Conservation (phyloP, 225 moss, liverwort and hornwort genomes). For the Bryum argenteum region DNA sequence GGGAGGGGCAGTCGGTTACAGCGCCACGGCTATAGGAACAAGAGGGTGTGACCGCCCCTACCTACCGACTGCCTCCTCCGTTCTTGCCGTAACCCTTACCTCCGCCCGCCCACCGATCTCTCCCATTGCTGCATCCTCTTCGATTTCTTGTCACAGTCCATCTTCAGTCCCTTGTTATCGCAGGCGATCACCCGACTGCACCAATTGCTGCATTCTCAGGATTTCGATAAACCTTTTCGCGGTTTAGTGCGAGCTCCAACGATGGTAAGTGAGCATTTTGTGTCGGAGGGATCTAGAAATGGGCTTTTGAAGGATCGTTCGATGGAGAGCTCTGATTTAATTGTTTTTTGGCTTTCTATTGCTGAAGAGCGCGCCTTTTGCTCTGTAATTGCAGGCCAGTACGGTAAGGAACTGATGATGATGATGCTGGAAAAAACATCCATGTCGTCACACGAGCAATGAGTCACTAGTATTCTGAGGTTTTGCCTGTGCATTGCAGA, state of each 20-base stretch:
- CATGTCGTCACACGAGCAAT: constrained; percentile 10
- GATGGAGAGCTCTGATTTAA: not conserved
- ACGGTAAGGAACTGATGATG: constrained; percentile 35
- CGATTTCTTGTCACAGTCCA: not conserved
- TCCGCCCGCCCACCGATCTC: not conserved
- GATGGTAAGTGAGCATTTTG: not conserved
- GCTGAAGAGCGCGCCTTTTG: constrained; percentile 31
- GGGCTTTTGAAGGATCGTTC: not conserved
- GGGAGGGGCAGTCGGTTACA: not conserved
- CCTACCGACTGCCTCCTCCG: not conserved
- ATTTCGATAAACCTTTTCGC: not conserved
- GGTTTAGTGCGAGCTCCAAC: not conserved
- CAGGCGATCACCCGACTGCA: not conserved
- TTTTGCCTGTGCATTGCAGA: constrained; percentile 45
- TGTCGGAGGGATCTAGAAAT: not conserved
- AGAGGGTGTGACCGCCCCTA: constrained; percentile 33
- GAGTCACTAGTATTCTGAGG: constrained; percentile 25
- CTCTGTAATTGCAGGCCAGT: constrained; percentile 43
- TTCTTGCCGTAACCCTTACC: not conserved
- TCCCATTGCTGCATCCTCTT: not conserved
- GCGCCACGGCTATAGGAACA: constrained; percentile 5
- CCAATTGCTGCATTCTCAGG: not conserved
- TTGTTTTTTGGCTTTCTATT: not conserved
- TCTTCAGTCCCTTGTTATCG: not conserved
- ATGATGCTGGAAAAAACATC: constrained; percentile 20